phyloP scores from a whole-genome alignment of 169 alveolate species.

The Haemoproteus tartakovskyi region DNA sequence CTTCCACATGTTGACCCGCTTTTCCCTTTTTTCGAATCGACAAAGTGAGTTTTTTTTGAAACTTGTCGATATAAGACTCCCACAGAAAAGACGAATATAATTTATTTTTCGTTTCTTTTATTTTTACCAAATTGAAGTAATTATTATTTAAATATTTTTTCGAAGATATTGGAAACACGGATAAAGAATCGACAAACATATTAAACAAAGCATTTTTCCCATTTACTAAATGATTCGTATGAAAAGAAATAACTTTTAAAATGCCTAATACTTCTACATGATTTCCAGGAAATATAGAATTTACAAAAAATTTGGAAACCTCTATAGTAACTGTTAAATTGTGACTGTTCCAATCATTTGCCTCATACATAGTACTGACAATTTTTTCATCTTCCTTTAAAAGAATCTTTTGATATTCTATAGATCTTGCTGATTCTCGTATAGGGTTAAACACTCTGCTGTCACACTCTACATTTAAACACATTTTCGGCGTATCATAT shows the following conservation, averaged over 20 bases:
- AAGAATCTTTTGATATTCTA: slow-evolving; percentile 49
- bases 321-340: slow-evolving; percentile 38
- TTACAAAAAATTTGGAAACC: slow-evolving; percentile 36
- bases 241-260: slow-evolving; percentile 27
- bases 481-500: slow-evolving; percentile 41
- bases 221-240: slow-evolving; percentile 20
- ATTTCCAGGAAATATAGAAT: slow-evolving; percentile 33
- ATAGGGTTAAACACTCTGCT: slow-evolving; percentile 9
- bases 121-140: slow-evolving; percentile 16
- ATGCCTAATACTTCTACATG: slow-evolving; percentile 56
- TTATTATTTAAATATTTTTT: slow-evolving; percentile 35
- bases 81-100: slow-evolving; percentile 19
- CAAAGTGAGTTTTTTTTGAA: not conserved
- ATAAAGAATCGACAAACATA: slow-evolving; percentile 48
- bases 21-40: slow-evolving; percentile 6
- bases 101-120: slow-evolving; percentile 26
- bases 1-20: not conserved
- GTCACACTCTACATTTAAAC: slow-evolving; percentile 19
- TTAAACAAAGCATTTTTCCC: slow-evolving; percentile 52
- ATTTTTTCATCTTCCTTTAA: slow-evolving; percentile 49
- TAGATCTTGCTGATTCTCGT: slow-evolving; percentile 58
- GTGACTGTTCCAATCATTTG: slow-evolving; percentile 9
- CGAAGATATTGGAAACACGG: slow-evolving; percentile 48
- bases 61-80: slow-evolving; percentile 46
- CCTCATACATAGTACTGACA: slow-evolving; percentile 13